Evolutionary conservation across 78 protist genomes (phyloP), one percentile per base, ranked within the genome.

Genomic region (Abeoforma whisleri): DNA sequence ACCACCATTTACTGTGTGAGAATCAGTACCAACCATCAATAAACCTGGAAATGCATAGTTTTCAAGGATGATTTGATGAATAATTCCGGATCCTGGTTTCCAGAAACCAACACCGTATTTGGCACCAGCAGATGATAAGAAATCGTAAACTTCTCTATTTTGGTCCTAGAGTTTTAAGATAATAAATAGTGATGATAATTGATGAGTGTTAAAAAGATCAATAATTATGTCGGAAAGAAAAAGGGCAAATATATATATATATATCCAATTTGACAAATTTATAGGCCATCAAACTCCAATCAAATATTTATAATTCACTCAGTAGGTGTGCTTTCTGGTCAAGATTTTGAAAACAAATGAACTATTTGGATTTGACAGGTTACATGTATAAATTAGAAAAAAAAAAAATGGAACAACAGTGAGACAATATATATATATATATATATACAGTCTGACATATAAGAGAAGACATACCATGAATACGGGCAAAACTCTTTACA

Each of bases 31-130:
- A 72, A 94, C 93, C 91, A 95, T 91, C 37, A 95, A 62, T 68
- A 93, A 93, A 48, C 98, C 98, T 70, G 98, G 98, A 91, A 91
- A 93, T 1, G 93, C 97, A 87, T 93, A 93, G 93, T 93, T 95
- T 89, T 95, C 98, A 8, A 95, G 88, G 31, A 93, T 88, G 68
- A 95, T 94, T 89, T 95, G 98, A 87, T 95, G 98, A 87, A 95
- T 95, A 86, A 95, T 95, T 40, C 98, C 98, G 34, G 86, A 40
- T 32, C 98, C 98, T 25, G 98, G 98, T 40, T 85, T 72, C 97
- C 97, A 95, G 90, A 95, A 95, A 25, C 97, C 96, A 90, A 95
- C 80, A 37, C 87, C 89, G 33, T 76, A 87, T 80, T 87, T 90
- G 62, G 84, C 62, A 31, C 76, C 89, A 0, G 91, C 92, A 16